phyloP scores from a whole-genome alignment of 352 stramenopile genomes.

The Phytopythium oedochilum region DNA sequence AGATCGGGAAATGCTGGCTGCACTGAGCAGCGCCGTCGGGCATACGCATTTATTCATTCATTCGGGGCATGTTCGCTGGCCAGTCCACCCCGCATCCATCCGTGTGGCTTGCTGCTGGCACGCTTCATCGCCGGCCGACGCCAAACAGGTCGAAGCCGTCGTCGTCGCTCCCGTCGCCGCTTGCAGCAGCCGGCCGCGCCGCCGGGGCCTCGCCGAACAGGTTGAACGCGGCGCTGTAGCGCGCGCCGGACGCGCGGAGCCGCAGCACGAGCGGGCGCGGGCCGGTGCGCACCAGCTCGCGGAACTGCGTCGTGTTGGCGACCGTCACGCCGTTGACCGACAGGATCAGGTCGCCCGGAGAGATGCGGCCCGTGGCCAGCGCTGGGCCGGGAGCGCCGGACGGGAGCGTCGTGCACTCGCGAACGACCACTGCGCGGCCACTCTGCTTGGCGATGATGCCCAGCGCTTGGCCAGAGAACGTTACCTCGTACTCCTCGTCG shows the following conservation, averaged over 20 bases:
- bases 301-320: conserved; percentile 69
- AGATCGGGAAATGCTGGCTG: no score
- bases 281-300: conserved; percentile 49
- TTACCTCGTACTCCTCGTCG: conserved; percentile 68
- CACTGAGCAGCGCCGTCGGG: no score
- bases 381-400: conserved; percentile 42
- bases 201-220: conserved; percentile 60
- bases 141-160: conserved; percentile 18
- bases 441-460: conserved; percentile 74
- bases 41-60: no score
- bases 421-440: conserved; percentile 53
- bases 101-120: no score
- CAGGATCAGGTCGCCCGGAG: conserved; percentile 60
- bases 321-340: conserved; percentile 65
- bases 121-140: conserved; percentile 4
- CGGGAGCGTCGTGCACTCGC: conserved; percentile 46
- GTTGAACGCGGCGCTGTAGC: conserved; percentile 43
- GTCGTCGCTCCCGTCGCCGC: background rate
- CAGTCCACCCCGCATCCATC: no score
- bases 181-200: background rate
- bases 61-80: no score
- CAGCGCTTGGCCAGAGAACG: conserved; percentile 50
- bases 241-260: conserved; percentile 43
- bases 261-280: conserved; percentile 66
- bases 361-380: conserved; percentile 45